Conservation (phyloP, 768 basidiomycete genomes). For the Mycena kentingensis region DNA sequence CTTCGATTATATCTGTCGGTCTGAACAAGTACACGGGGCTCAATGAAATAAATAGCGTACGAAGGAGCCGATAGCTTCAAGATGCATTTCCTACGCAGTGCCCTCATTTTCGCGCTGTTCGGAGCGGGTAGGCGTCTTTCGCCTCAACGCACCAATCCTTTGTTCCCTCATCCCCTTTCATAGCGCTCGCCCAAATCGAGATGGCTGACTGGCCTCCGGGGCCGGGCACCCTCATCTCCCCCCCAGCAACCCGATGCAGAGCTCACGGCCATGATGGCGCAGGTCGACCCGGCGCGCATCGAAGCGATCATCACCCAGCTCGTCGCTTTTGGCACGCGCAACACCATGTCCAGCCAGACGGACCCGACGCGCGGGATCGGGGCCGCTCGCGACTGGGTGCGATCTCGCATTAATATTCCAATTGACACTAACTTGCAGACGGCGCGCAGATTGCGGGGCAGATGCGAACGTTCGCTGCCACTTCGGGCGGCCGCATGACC, state of each 20-base stretch:
- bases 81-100: too few species aligned
- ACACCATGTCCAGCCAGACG: slow-evolving; percentile 55
- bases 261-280: slow-evolving; percentile 46
- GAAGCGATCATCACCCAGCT: slow-evolving; percentile 52
- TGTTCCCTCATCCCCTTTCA: too few species aligned
- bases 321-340: slow-evolving; percentile 56
- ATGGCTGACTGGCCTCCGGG: slow-evolving; percentile 50
- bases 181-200: slow-evolving; percentile 4
- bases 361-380: slow-evolving; percentile 55
- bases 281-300: slow-evolving; percentile 48
- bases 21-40: too few species aligned
- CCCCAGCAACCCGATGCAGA: slow-evolving; percentile 48
- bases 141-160: too few species aligned
- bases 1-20: too few species aligned
- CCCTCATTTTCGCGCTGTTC: too few species aligned
- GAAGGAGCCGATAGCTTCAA: too few species aligned
- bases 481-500: slow-evolving; percentile 44
- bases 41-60: too few species aligned
- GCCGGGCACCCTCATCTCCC: slow-evolving; percentile 42
- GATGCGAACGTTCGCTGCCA: slow-evolving; percentile 41
- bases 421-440: neutral
- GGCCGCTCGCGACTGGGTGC: slow-evolving; percentile 50
- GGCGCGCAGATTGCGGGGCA: slow-evolving; percentile 42
- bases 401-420: neutral
- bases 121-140: too few species aligned